Conservation (phyloP, 1,284 basidiomycete genomes). For the Porodaedalea pini region DNA sequence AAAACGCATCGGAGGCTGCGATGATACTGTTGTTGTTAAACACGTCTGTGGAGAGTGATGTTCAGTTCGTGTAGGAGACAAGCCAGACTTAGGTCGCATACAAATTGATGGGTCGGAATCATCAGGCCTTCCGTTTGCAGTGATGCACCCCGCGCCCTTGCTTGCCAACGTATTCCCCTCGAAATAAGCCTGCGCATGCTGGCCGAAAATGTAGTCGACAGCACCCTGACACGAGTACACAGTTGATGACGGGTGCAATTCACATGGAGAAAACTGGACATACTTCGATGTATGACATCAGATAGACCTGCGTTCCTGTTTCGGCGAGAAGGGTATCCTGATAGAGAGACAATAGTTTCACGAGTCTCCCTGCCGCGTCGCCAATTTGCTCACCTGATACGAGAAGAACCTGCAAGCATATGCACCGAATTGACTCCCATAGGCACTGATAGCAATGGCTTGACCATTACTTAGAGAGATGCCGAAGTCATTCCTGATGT, state of each 20-base stretch:
- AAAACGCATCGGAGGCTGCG: conserved; percentile 23
- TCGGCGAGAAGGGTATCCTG: conserved; percentile 34
- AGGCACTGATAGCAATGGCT: conserved; percentile 52
- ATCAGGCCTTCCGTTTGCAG: conserved; percentile 28
- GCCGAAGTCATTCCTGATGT: conserved; percentile 54
- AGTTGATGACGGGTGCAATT: not conserved
- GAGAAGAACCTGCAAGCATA: conserved; percentile 52
- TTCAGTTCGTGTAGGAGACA: conserved; percentile 3
- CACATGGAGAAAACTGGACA: not conserved
- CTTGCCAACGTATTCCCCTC: conserved; percentile 32
- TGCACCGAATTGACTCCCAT: conserved; percentile 46
- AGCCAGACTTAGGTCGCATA: conserved; percentile 14
- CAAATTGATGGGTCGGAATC: conserved; percentile 20
- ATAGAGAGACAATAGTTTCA: conserved; percentile 11
- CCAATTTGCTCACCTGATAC: conserved; percentile 40
- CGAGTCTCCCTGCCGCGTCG: conserved; percentile 32
- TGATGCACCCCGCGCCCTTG: conserved; percentile 30
- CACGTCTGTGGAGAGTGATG: conserved; percentile 24
- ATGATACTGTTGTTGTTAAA: conserved; percentile 29
- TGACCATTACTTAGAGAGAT: conserved; percentile 36
- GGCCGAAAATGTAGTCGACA: conserved; percentile 36
- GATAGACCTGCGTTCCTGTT: conserved; percentile 32
- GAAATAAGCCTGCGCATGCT: conserved; percentile 31
- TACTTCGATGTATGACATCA: conserved; percentile 31
- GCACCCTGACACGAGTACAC: conserved; percentile 25